phyloP scores from a whole-genome alignment of 2,329 filamentous ascomycete species.

The Aphanocladium album region DNA sequence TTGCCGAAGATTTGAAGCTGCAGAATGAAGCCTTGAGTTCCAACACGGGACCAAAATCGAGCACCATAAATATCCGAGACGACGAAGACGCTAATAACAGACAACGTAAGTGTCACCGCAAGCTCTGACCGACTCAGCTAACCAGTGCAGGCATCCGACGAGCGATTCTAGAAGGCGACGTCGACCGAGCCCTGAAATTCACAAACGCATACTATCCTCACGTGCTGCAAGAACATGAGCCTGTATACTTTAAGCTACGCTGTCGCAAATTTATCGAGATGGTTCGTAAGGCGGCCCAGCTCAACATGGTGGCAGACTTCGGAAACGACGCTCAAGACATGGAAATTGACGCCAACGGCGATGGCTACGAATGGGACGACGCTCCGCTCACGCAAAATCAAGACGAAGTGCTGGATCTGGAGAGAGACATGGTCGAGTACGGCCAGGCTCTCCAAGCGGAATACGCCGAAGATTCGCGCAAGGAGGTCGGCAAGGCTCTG shows the following conservation, averaged over 20 bases:
- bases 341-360: conserved; percentile 51
- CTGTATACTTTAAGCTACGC: conserved; percentile 80
- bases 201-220: conserved; percentile 74
- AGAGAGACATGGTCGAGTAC: conserved; percentile 69
- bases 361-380: conserved; percentile 50
- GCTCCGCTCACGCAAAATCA: conserved; percentile 14
- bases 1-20: conserved; percentile 71
- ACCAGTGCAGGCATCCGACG: conserved; percentile 65
- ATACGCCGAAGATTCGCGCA: conserved; percentile 65
- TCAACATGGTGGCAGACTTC: conserved; percentile 45
- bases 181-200: conserved; percentile 81
- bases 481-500: conserved; percentile 67
- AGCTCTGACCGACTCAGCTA: conserved; percentile 5
- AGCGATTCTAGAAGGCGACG: conserved; percentile 85
- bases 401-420: conserved; percentile 41
- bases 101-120: conserved; percentile 58
- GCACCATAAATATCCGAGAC: conserved; percentile 64
- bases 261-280: conserved; percentile 96
- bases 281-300: conserved; percentile 69
- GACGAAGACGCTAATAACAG: conserved; percentile 82
- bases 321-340: conserved; percentile 41
- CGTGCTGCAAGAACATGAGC: conserved; percentile 73
- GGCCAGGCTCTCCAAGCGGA: conserved; percentile 74
- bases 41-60: conserved; percentile 46
- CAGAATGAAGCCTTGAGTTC: conserved; percentile 67